These are phyloP conservation scores for Truncatella angustata DNA, from an alignment of 2,329 filamentous ascomycete genomes.

Conservation along the genomic window DNA sequence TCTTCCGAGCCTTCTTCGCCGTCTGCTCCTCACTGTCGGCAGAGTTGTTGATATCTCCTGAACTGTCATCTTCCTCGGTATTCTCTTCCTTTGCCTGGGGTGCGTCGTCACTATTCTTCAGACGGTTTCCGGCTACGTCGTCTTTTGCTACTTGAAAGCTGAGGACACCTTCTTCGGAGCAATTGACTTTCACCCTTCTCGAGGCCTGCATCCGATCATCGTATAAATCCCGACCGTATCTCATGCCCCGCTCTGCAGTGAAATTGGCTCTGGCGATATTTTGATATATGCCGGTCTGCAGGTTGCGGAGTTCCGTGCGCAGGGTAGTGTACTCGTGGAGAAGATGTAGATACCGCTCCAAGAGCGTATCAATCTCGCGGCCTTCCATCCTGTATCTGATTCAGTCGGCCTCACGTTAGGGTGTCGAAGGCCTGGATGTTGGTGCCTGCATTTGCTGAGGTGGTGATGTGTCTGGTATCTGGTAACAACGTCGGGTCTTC, in stretches of 20 bases:
- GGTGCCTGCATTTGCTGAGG: background rate
- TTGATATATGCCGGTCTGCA: constrained; percentile 56
- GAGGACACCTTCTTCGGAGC: background rate
- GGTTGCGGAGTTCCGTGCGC: constrained; percentile 48
- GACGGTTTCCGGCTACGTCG: background rate
- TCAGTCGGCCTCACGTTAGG: too few species aligned
- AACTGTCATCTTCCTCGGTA: background rate
- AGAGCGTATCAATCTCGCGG: constrained; percentile 57
- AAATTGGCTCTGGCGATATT: constrained; percentile 75
- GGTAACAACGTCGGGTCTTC: background rate
- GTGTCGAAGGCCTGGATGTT: too few species aligned
- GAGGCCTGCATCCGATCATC: constrained; percentile 70
- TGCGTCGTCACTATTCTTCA: background rate
- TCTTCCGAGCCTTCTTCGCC: constrained; percentile 16
- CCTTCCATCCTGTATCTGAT: too few species aligned
- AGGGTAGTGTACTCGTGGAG: constrained; percentile 66
- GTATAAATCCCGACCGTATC: constrained; percentile 70
- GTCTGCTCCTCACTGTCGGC: constrained; percentile 4
- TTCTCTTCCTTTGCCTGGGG: background rate
- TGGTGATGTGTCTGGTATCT: background rate
- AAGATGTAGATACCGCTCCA: constrained; percentile 63
- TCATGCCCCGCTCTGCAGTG: constrained; percentile 57
- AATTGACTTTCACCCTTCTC: constrained; percentile 38
- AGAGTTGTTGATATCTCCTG: constrained; percentile 14
- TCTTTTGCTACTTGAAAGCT: background rate